Percentiles rank a stretch among this genome's conserved stretches.
Conservation (phyloP, 192 early-diverging fungal genomes). For the Mortierella antarctica region DNA sequence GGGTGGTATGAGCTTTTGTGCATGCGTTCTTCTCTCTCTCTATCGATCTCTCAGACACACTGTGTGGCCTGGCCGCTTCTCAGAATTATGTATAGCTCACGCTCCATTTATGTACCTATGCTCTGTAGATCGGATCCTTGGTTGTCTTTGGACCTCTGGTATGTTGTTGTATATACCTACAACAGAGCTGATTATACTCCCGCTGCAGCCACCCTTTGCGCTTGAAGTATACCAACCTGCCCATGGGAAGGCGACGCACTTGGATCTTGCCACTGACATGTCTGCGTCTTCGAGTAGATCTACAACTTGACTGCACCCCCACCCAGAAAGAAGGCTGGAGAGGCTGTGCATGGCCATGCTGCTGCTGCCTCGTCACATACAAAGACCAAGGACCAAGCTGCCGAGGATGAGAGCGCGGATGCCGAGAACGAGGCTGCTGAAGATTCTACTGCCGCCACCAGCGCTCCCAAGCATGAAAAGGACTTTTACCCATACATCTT, state of each 20-base stretch:
- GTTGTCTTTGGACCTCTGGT: slow-evolving; percentile 61
- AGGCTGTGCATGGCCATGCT: slow-evolving; percentile 17
- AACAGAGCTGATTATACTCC: not conserved
- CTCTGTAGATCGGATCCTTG: slow-evolving; percentile 58
- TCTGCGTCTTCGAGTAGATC: slow-evolving; percentile 23
- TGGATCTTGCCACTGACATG: not conserved
- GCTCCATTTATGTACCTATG: not conserved
- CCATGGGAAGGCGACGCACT: not conserved
- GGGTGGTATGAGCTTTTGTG: slow-evolving; percentile 22
- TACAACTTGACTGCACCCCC: slow-evolving; percentile 59
- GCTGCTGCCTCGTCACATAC: not conserved
- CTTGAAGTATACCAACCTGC: too few species aligned
- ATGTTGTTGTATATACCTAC: not conserved
- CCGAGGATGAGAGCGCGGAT: not conserved
- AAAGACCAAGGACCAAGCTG: not conserved
- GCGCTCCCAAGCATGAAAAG: slow-evolving; percentile 23
- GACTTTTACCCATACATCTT: slow-evolving; percentile 59
- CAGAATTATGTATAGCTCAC: not conserved
- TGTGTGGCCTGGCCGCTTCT: too few species aligned
- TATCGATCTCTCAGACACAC: not conserved
- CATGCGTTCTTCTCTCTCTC: not conserved
- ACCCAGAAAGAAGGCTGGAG: slow-evolving; percentile 41
- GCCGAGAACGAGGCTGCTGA: not conserved
- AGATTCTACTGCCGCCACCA: slow-evolving; percentile 3
- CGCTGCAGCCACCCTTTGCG: not conserved